Conservation (phyloP, 192 early-diverging fungal species). For the Thoreauomyces humboldtii region DNA sequence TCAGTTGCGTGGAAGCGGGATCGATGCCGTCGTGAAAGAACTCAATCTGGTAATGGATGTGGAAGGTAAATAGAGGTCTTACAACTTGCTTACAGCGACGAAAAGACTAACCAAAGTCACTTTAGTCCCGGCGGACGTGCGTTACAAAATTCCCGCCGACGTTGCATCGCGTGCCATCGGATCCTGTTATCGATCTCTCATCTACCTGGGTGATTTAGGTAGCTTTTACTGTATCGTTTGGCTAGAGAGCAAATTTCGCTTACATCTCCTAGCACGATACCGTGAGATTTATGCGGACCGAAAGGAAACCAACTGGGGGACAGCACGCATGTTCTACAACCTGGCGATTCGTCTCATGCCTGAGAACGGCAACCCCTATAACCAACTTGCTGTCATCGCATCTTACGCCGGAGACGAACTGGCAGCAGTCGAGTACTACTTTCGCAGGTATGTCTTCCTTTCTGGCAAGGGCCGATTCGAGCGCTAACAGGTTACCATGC, state of each 20-base stretch:
- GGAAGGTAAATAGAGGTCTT: not conserved
- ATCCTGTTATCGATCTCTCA: conserved; percentile 44
- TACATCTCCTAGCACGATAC: conserved; percentile 51
- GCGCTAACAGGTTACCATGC: not conserved
- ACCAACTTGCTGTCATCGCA: conserved; percentile 72
- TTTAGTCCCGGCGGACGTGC: no score
- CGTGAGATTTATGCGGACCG: conserved; percentile 56
- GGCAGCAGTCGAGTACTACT: conserved; percentile 35
- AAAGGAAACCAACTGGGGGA: conserved; percentile 54
- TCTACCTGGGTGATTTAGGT: conserved; percentile 71
- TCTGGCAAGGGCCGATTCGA: not conserved
- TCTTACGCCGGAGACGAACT: conserved; percentile 43
- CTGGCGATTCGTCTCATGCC: conserved; percentile 61
- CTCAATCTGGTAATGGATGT: not conserved
- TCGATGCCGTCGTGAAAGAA: not conserved
- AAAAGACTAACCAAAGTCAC: no score
- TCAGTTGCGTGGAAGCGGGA: not conserved
- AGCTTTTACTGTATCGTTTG: conserved; percentile 16
- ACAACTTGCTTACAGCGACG: no score
- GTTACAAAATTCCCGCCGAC: no score
- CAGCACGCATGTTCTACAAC: conserved; percentile 61
- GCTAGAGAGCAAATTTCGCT: no score
- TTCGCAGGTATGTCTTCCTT: conserved; percentile 24
- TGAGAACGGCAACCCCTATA: conserved; percentile 66
- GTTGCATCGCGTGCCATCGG: conserved; percentile 2